Evolutionary conservation across 2,329 filamentous ascomycete genomes (phyloP).

Genomic region (Diaporthe citri): DNA sequence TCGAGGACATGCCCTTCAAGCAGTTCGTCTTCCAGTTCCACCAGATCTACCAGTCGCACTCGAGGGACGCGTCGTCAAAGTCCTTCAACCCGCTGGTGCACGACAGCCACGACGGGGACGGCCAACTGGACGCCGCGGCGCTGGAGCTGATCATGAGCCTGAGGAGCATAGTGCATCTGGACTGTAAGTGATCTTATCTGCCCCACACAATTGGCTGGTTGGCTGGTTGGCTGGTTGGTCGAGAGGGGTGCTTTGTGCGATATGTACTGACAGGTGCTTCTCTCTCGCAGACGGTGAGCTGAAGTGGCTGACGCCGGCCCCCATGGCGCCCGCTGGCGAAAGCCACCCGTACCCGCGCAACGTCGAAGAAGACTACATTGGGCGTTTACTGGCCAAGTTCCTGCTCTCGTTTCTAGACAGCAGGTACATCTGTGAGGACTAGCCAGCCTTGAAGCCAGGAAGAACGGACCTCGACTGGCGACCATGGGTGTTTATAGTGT

Average conservation of each 20-base stretch:
- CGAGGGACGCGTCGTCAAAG: constrained; percentile 59
- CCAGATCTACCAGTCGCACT: constrained; percentile 70
- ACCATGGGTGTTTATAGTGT: not conserved
- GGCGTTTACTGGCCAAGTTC: constrained; percentile 66
- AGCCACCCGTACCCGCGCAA: constrained; percentile 62
- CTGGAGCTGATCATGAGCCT: constrained; percentile 60
- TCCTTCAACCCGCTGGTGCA: constrained; percentile 70
- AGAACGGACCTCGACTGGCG: not conserved
- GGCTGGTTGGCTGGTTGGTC: not conserved
- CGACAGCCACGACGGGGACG: constrained; percentile 54
- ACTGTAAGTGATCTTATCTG: constrained; percentile 54
- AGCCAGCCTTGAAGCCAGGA: not conserved
- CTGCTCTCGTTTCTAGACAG: constrained; percentile 67
- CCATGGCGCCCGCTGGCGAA: constrained; percentile 55
- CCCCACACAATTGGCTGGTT: not conserved
- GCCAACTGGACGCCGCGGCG: constrained; percentile 61
- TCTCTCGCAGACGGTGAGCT: constrained; percentile 53
- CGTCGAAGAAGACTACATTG: constrained; percentile 64
- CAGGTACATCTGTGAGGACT: constrained; percentile 58
- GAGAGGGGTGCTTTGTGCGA: not conserved
- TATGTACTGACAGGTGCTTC: constrained; percentile 6
- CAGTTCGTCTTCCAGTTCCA: constrained; percentile 73
- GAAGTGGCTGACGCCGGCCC: constrained; percentile 60
- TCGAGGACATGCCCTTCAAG: constrained; percentile 71
- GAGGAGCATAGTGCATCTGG: constrained; percentile 56